Conservation (phyloP, 306 rosid species). For the Ormosia semicastrata region DNA sequence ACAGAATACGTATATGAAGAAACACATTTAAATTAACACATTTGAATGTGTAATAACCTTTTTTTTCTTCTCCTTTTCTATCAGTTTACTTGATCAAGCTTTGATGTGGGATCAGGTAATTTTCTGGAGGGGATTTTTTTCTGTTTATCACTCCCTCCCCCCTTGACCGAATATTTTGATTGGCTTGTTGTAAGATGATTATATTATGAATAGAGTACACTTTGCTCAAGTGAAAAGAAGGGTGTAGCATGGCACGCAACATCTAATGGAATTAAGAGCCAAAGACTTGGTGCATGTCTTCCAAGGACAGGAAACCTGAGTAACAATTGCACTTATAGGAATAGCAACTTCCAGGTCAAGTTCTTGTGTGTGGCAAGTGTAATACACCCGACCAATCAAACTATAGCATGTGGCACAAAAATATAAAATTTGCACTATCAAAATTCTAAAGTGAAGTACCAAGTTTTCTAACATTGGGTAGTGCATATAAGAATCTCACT, state of each 20-base stretch:
- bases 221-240: background rate
- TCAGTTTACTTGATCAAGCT: constrained; percentile 22
- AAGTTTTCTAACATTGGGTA: background rate
- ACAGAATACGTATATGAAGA: constrained; percentile 47
- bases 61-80: background rate
- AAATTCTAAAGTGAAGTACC: background rate
- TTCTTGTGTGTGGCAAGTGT: background rate
- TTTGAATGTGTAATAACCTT: constrained; percentile 39
- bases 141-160: background rate
- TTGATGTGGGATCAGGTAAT: background rate
- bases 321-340: background rate
- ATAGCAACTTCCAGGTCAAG: background rate
- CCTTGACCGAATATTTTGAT: background rate
- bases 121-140: background rate
- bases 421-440: background rate
- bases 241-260: background rate
- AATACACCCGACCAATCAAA: background rate
- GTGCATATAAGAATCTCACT: background rate
- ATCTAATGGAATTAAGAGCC: background rate
- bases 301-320: background rate
- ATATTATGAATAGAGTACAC: constrained; percentile 1
- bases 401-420: background rate
- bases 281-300: background rate
- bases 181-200: constrained; percentile 6
- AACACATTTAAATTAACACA: constrained; percentile 35